These are phyloP conservation scores for Avena sativa DNA, from an alignment of 176 grass and related monocot genomes.

Conservation along the genomic window DNA sequence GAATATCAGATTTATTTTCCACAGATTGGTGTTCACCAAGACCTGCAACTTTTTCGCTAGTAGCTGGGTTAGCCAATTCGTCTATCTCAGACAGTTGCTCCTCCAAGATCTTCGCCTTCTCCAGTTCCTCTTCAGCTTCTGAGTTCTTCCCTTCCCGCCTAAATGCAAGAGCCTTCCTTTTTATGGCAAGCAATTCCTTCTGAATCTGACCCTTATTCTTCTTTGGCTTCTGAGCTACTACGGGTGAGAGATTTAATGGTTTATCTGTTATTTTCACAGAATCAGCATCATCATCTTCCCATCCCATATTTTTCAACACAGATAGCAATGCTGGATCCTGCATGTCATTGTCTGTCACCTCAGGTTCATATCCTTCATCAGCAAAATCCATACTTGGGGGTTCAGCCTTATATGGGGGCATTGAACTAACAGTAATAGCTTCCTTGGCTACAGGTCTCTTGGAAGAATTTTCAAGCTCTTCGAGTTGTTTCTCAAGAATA, in stretches of 20 bases:
- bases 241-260: constrained; percentile 30
- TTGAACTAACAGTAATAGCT: constrained; percentile 40
- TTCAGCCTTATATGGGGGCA: constrained; percentile 48
- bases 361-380: constrained; percentile 65
- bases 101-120: constrained; percentile 86
- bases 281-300: constrained; percentile 65
- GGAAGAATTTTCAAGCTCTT: constrained; percentile 76
- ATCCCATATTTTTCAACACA: constrained; percentile 82
- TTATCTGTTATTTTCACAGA: constrained; percentile 41
- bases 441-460: constrained; percentile 45
- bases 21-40: not conserved
- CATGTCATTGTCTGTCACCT: constrained; percentile 89
- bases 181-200: constrained; percentile 83
- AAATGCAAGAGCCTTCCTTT: constrained; percentile 83
- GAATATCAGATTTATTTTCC: constrained; percentile 33
- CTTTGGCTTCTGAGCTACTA: constrained; percentile 47
- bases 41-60: constrained; percentile 42
- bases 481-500: constrained; percentile 84
- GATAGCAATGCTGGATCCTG: constrained; percentile 76
- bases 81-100: constrained; percentile 75
- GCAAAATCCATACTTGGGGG: constrained; percentile 52
- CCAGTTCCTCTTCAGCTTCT: constrained; percentile 82
- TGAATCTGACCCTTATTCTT: constrained; percentile 82
- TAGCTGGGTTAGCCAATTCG: constrained; percentile 33
- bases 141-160: constrained; percentile 73